A percentile compares a stretch with the other conserved stretches of the same genome.
These are phyloP conservation scores for Sextonia rubra DNA, from an alignment of 164 flowering plant species.

Conservation along the genomic window DNA sequence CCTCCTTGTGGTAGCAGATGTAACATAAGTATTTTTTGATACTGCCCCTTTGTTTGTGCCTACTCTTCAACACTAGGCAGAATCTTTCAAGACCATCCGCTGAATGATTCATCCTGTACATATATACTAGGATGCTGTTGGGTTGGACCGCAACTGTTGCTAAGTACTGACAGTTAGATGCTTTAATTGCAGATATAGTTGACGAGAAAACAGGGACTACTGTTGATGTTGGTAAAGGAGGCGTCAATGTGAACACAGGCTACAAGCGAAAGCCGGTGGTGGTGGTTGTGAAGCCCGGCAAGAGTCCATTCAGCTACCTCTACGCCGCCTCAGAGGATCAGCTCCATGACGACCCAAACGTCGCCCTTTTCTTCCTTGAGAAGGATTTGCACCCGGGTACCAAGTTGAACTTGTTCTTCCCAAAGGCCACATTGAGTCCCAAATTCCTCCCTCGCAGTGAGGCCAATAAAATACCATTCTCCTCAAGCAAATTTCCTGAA, in stretches of 20 bases:
- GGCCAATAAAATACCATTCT: constrained; percentile 36
- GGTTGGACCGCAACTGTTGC: neutral
- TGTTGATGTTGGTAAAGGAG: constrained; percentile 5
- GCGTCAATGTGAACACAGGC: constrained; percentile 14
- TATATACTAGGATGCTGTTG: no score
- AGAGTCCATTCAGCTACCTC: neutral
- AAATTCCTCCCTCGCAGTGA: constrained; percentile 32
- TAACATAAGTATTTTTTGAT: no score
- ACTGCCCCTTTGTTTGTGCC: no score
- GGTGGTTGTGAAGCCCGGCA: constrained; percentile 1
- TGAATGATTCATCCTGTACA: no score
- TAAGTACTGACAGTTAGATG: neutral
- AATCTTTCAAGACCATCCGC: no score
- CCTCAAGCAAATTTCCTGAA: constrained; percentile 26
- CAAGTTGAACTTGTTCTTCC: constrained; percentile 20
- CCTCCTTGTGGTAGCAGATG: no score
- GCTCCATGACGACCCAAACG: constrained; percentile 19
- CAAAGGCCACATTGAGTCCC: constrained; percentile 10
- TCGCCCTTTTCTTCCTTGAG: constrained; percentile 27
- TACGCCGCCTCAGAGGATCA: constrained; percentile 25
- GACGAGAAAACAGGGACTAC: constrained; percentile 9
- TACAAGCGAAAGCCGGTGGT: constrained; percentile 11
- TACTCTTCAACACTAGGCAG: no score
- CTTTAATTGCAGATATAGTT: neutral
- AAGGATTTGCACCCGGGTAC: constrained; percentile 14